A percentile compares a stretch with the other conserved stretches of the same genome.
Evolutionary conservation across 202 grass and related monocot species (phyloP).

Genomic region (Carex arenaria): DNA sequence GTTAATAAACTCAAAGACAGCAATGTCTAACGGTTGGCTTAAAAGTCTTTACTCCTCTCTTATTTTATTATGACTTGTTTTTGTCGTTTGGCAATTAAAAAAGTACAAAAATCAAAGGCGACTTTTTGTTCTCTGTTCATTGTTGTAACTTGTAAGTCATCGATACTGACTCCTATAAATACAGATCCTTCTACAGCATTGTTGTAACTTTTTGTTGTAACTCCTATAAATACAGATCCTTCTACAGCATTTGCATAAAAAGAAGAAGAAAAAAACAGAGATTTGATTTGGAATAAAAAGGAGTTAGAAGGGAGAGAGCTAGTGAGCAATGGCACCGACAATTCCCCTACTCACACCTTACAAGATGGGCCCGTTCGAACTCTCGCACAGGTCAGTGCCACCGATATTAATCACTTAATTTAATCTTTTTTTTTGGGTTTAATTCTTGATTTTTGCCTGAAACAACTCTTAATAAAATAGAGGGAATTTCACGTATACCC

Average conservation of each 20-base stretch:
- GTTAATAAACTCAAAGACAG: too few relatives aligned
- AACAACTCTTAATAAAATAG: too few relatives aligned
- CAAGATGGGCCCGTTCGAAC: neutral
- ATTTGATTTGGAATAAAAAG: neutral
- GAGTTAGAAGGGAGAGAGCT: neutral
- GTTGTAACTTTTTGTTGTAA: too few relatives aligned
- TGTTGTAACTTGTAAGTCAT: too few relatives aligned
- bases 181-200: neutral
- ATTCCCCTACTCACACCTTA: neutral
- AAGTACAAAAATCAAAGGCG: neutral
- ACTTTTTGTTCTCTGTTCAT: too few relatives aligned
- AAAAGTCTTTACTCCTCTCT: too few relatives aligned
- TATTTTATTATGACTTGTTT: neutral
- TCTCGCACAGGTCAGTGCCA: neutral
- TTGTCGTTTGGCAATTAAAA: neutral
- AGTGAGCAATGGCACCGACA: neutral
- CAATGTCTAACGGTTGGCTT: too few relatives aligned
- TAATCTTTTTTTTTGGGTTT: neutral
- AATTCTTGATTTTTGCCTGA: neutral
- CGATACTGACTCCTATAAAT: neutral
- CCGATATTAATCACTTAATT: neutral
- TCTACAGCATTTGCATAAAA: neutral
- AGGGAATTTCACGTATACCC: too few relatives aligned
- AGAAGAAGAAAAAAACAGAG: neutral
- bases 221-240: neutral